Evolutionary conservation across 2,329 filamentous ascomycete species (phyloP), one percentile per base, ranked within the genome.

Genomic region (Nemania sp.): DNA sequence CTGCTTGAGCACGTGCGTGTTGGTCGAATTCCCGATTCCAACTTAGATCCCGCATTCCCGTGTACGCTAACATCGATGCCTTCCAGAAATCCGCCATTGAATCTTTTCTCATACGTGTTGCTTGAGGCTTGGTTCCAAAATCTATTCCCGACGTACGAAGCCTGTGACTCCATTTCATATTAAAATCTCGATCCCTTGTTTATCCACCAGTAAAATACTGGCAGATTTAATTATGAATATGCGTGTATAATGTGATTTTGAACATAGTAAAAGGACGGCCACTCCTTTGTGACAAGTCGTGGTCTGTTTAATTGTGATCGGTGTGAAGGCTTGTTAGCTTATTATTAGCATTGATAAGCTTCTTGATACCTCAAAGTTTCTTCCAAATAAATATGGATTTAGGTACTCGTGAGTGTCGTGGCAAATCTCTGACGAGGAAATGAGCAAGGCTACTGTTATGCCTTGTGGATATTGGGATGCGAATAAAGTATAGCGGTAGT

Each of bases 161-260:
- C 18, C 13, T 20, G 27, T 24, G 52, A 27, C 57, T 56, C 38
- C 49, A 60, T 38, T 29, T 56, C 35, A 24, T 47, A 7, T 22
- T 22, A 43, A 53, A 57, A 8, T 32, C 51, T 5, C 11, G 8
- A 45, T 54, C n/a, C 22, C 29, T 54, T 15, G 20, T 45, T 65
- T 41, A 20, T n/a, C 51, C 56, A 24, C 35, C 20, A 18, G 7
- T 51, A 5, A 43, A 54, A 54, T n/a, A n/a, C n/a, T n/a, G n/a
- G n/a, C n/a, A n/a, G 45, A 3, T 55, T 29, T 43, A 6, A 52
- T 47, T 51, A 58, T 51, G 38, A 24, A 49, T 57, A 49, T 51
- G 15, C 8, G 18, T 29, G 51, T 24, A 41, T 43, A 32, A 6
- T 58, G 38, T 38, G 49, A 29, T 62, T 56, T 41, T 47, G 15